Evolutionary conservation across 441 rosid species (phyloP).

Genomic region (Raphanus hybrid): DNA sequence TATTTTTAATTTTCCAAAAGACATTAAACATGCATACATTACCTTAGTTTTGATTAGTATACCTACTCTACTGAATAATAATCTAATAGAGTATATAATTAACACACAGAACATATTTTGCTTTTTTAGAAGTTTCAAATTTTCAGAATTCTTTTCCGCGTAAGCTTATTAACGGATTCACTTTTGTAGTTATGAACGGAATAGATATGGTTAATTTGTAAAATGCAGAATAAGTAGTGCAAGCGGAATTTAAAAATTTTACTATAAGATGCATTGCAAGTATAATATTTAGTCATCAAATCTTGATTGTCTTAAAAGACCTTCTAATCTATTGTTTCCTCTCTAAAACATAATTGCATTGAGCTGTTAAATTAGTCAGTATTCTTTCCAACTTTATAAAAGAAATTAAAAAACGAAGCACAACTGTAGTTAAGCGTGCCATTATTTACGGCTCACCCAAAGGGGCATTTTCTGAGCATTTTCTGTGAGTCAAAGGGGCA

Average conservation of each 20-base stretch:
- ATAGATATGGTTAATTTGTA: not conserved
- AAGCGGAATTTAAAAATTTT: too few relatives aligned
- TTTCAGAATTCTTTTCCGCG: not conserved
- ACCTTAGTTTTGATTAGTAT: not conserved
- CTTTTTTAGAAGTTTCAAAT: not conserved
- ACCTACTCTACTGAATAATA: not conserved
- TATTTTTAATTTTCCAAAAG: not conserved
- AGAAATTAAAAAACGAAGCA: not conserved
- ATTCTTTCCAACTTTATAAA: not conserved
- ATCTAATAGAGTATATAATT: not conserved
- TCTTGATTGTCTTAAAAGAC: not conserved
- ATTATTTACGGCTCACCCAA: not conserved
- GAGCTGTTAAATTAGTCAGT: not conserved
- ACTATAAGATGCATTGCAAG: too few relatives aligned
- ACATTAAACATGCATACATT: constrained; percentile 13
- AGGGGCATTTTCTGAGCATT: too few relatives aligned
- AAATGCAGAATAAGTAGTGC: too few relatives aligned
- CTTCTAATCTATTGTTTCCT: not conserved
- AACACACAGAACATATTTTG: not conserved
- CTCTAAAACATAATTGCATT: not conserved
- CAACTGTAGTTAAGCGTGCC: not conserved
- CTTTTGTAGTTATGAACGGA: too few relatives aligned
- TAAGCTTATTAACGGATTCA: not conserved
- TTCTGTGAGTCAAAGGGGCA: too few relatives aligned
- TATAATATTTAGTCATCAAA: not conserved